These are phyloP conservation scores for Colletotrichum acutatum DNA, from an alignment of 2,329 filamentous ascomycete species.

Conservation along the genomic window DNA sequence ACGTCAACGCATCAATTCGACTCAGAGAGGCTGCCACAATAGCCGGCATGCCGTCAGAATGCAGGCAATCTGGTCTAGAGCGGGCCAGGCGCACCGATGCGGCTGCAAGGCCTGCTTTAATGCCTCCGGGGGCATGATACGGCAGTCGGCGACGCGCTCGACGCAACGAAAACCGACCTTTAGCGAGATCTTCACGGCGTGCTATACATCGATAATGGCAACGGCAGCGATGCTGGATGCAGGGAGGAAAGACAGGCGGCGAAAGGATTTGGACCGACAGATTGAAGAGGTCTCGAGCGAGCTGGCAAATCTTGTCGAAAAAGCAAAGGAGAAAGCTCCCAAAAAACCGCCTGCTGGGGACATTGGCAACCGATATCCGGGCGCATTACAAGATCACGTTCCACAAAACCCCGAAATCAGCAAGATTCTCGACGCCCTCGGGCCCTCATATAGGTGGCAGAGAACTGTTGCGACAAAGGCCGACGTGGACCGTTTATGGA, in stretches of 20 bases:
- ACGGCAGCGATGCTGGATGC: constrained; percentile 73
- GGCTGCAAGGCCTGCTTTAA: constrained; percentile 71
- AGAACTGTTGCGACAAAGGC: neutral
- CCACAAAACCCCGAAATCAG: constrained; percentile 15
- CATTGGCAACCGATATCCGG: constrained; percentile 28
- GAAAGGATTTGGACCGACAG: constrained; percentile 69
- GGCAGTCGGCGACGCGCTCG: constrained; percentile 61
- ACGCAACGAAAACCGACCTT: constrained; percentile 60
- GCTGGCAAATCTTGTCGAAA: constrained; percentile 51
- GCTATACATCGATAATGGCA: constrained; percentile 75
- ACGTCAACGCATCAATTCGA: constrained; percentile 19
- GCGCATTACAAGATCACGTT: constrained; percentile 2
- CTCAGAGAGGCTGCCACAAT: constrained; percentile 27
- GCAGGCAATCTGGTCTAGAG: constrained; percentile 76
- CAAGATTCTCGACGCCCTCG: constrained; percentile 24
- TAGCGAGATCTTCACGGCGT: constrained; percentile 70
- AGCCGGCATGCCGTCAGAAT: constrained; percentile 60
- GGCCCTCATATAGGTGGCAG: neutral
- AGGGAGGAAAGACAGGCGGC: constrained; percentile 65
- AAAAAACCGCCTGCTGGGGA: constrained; percentile 41
- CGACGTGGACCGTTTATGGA: constrained; percentile 11
- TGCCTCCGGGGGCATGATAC: constrained; percentile 58
- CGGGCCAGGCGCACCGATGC: constrained; percentile 71
- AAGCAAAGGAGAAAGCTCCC: constrained; percentile 39
- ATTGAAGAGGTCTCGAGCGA: constrained; percentile 66